phyloP scores from a whole-genome alignment of 371 early-diverging fungal genomes.

The Phascolomyces articulosus region DNA sequence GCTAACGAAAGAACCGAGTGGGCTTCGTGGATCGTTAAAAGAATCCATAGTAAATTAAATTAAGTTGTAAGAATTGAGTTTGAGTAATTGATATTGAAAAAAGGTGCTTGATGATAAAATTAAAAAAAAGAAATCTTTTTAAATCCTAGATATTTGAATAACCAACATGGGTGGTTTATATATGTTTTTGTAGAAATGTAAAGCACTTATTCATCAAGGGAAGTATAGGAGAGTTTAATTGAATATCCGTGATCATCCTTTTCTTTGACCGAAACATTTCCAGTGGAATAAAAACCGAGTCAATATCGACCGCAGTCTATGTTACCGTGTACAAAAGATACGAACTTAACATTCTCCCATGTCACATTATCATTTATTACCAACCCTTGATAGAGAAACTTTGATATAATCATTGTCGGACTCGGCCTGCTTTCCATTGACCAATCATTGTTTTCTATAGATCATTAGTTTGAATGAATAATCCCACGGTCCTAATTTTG shows the following conservation, averaged over 20 bases:
- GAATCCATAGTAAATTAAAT: background rate
- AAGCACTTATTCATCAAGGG: too few species aligned
- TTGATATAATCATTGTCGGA: background rate
- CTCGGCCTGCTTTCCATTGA: background rate
- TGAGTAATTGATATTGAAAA: too few species aligned
- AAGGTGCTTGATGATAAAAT: background rate
- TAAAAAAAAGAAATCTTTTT: too few species aligned
- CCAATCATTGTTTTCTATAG: too few species aligned
- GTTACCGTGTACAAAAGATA: background rate
- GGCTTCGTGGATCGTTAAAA: background rate
- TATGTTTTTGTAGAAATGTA: background rate
- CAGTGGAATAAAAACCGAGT: background rate
- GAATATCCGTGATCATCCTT: background rate
- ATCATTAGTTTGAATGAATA: background rate
- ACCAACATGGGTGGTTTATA: slow-evolving; percentile 6
- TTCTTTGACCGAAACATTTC: background rate
- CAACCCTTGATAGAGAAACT: too few species aligned
- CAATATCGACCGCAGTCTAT: background rate
- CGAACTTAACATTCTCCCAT: too few species aligned
- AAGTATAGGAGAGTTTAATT: background rate
- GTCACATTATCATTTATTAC: too few species aligned
- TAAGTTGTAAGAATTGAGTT: too few species aligned
- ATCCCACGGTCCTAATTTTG: background rate
- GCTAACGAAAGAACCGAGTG: slow-evolving; percentile 20
- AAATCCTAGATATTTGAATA: too few species aligned